Conservation (phyloP, 331 rosid species). For the Ulmus americana region DNA sequence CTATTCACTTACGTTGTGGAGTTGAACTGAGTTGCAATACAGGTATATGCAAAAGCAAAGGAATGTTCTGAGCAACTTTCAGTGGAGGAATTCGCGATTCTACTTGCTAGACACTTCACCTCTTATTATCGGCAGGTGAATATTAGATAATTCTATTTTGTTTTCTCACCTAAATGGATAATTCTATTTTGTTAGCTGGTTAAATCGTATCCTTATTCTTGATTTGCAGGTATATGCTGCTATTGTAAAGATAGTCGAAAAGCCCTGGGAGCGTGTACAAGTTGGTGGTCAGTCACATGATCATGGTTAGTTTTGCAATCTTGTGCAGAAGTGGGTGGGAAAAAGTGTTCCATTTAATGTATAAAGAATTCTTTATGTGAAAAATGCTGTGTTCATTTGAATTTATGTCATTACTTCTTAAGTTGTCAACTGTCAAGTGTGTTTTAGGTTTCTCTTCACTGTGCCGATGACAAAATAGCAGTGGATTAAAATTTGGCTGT, state of each 20-base stretch:
- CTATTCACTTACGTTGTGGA: constrained; percentile 16
- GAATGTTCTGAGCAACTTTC: constrained; percentile 61
- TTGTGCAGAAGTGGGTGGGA: not conserved
- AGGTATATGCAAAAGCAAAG: constrained; percentile 92
- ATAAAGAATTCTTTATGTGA: not conserved
- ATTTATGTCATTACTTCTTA: not conserved
- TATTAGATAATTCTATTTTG: constrained; percentile 13
- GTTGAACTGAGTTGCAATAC: constrained; percentile 16
- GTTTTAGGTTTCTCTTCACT: not conserved
- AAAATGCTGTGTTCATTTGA: not conserved
- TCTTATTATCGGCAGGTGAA: constrained; percentile 66
- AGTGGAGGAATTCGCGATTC: constrained; percentile 68
- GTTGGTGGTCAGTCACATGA: constrained; percentile 66
- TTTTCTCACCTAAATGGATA: no score
- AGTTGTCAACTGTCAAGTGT: no score
- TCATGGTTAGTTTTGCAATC: constrained; percentile 59
- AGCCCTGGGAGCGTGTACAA: constrained; percentile 83
- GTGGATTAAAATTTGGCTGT: not conserved
- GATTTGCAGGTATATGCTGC: constrained; percentile 62
- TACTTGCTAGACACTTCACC: constrained; percentile 77
- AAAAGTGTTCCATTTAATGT: not conserved
- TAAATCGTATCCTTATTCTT: not conserved
- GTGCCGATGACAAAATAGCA: not conserved
- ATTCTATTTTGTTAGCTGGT: constrained; percentile 6
- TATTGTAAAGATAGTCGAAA: constrained; percentile 69